Conservation (phyloP, 140 eudicot genomes). For the Erigeron philadelphicus region DNA sequence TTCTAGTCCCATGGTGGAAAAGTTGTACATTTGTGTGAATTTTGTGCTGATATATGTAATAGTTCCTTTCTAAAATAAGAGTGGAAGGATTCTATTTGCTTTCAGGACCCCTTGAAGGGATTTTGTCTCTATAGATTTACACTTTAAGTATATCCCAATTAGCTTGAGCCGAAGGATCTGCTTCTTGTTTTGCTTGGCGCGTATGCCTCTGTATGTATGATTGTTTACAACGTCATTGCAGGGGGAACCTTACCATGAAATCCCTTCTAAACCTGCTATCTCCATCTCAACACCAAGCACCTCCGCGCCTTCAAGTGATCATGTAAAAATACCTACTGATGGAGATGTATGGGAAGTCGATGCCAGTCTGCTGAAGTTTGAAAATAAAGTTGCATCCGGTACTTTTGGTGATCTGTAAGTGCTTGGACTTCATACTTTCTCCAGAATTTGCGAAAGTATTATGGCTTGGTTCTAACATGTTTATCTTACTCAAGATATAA, state of each 20-base stretch:
- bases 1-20: too few relatives aligned
- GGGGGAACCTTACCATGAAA: slow-evolving; percentile 33
- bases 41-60: too few relatives aligned
- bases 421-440: slow-evolving; percentile 1
- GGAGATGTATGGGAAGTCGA: slow-evolving; percentile 87
- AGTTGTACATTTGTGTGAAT: too few relatives aligned
- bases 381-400: slow-evolving; percentile 67
- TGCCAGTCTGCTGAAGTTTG: slow-evolving; percentile 52
- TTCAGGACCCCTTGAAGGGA: too few relatives aligned
- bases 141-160: too few relatives aligned
- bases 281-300: slow-evolving; percentile 23
- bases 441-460: background rate
- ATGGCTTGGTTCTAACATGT: slow-evolving; percentile 17
- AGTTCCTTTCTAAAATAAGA: too few relatives aligned
- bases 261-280: slow-evolving; percentile 32
- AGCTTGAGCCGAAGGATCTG: background rate
- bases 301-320: slow-evolving; percentile 31
- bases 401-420: slow-evolving; percentile 82
- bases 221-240: slow-evolving; percentile 23
- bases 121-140: too few relatives aligned
- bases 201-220: background rate
- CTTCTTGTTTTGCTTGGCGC: background rate
- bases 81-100: too few relatives aligned
- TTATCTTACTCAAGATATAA: slow-evolving; percentile 45
- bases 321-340: slow-evolving; percentile 67